phyloP scores from a whole-genome alignment of 305 asterid species.

The Solanum hybrid region DNA sequence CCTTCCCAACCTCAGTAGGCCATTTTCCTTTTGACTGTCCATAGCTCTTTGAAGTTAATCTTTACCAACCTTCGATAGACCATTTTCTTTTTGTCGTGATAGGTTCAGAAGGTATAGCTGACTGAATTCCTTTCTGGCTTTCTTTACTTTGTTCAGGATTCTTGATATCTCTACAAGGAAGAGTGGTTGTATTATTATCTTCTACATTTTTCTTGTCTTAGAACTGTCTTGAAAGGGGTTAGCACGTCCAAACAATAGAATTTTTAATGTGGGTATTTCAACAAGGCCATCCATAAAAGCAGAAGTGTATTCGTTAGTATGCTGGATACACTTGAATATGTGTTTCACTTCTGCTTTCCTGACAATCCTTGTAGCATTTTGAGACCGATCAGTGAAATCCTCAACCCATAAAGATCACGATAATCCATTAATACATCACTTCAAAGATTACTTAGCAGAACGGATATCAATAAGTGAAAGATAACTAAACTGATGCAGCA shows the following conservation, averaged over 20 bases:
- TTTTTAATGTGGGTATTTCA: constrained; percentile 29
- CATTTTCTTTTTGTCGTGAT: no score
- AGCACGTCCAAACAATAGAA: constrained; percentile 44
- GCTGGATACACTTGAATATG: constrained; percentile 55
- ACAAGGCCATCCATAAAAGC: constrained; percentile 53
- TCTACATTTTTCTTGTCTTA: constrained; percentile 5
- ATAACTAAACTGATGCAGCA: constrained; percentile 56
- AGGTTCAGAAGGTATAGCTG: no score
- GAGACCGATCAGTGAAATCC: constrained; percentile 72
- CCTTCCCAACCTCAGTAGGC: no score
- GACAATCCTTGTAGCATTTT: constrained; percentile 84
- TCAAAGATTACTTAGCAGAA: no score
- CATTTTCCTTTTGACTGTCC: no score
- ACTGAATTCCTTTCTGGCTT: no score
- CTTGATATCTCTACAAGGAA: no score
- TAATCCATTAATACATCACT: not conserved
- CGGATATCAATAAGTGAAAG: not conserved
- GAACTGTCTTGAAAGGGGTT: constrained; percentile 16
- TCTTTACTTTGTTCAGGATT: no score
- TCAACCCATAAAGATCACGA: constrained; percentile 19
- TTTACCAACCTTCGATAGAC: no score
- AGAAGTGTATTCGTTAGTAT: constrained; percentile 26
- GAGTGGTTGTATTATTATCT: no score
- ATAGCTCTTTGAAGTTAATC: no score
- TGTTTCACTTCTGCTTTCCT: constrained; percentile 50